Conservation (phyloP, 371 early-diverging fungal species). For the Gilbertella persicaria region DNA sequence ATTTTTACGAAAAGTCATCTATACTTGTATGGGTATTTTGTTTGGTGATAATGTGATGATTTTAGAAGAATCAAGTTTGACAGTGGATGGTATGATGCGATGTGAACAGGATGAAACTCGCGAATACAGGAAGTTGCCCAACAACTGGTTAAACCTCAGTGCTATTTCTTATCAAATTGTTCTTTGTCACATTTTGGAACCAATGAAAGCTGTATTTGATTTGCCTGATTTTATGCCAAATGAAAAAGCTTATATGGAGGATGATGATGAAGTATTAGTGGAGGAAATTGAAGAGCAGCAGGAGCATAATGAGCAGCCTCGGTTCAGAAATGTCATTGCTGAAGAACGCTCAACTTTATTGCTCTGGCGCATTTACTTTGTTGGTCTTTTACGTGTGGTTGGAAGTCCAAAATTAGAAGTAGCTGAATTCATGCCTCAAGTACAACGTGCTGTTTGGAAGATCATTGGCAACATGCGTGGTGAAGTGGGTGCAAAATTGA, state of each 20-base stretch:
- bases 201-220: slow-evolving; percentile 53
- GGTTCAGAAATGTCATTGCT: not conserved
- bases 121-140: slow-evolving; percentile 39
- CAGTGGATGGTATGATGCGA: slow-evolving; percentile 22
- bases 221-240: slow-evolving; percentile 44
- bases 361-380: slow-evolving; percentile 64
- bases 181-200: slow-evolving; percentile 51
- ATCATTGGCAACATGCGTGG: slow-evolving; percentile 66
- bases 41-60: slow-evolving; percentile 43
- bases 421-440: slow-evolving; percentile 58
- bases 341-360: slow-evolving; percentile 10
- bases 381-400: slow-evolving; percentile 55
- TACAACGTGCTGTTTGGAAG: slow-evolving; percentile 60
- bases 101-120: slow-evolving; percentile 28
- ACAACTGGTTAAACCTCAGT: slow-evolving; percentile 61
- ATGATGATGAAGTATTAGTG: not conserved
- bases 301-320: no score
- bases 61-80: slow-evolving; percentile 28
- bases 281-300: slow-evolving; percentile 6
- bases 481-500: slow-evolving; percentile 54
- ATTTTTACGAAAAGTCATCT: slow-evolving; percentile 55
- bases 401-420: slow-evolving; percentile 62
- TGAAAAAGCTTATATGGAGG: slow-evolving; percentile 9
- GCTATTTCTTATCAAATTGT: slow-evolving; percentile 58
- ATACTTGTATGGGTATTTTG: slow-evolving; percentile 52